These are phyloP conservation scores for Cymbopogon citratus DNA, from an alignment of 176 grass and related monocot species.

Conservation along the genomic window DNA sequence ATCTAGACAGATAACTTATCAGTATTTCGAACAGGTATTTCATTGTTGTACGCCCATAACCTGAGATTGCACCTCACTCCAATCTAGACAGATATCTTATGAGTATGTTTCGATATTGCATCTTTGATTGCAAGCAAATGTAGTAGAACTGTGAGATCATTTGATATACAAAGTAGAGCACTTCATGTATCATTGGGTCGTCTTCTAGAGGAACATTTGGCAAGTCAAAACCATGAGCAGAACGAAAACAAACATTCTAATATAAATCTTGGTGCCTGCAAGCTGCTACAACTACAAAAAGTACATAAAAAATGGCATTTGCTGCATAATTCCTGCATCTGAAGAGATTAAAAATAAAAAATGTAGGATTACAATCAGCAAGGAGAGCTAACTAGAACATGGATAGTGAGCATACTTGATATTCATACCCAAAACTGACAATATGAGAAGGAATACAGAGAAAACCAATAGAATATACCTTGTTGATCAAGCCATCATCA, in stretches of 20 bases:
- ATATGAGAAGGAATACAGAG: not conserved
- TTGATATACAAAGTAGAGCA: not conserved
- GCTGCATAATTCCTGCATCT: not conserved
- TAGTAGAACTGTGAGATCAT: not conserved
- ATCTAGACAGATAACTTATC: not conserved
- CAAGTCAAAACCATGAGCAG: not conserved
- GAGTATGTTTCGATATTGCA: not conserved
- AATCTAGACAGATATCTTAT: not conserved
- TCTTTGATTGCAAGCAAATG: not conserved
- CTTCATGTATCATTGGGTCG: not conserved
- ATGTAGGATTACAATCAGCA: not conserved
- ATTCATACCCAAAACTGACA: not conserved
- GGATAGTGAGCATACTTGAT: not conserved
- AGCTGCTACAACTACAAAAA: not conserved
- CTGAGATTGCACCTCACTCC: not conserved
- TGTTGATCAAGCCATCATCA: slow-evolving; percentile 88
- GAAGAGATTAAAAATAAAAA: not conserved
- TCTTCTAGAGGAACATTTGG: not conserved
- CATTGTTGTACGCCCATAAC: not conserved
- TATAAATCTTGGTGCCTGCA: not conserved
- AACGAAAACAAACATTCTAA: not conserved
- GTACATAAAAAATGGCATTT: not conserved
- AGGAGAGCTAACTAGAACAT: not conserved
- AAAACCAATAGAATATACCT: slow-evolving; percentile 42
- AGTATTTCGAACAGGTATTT: not conserved